Evolutionary conservation across 179 eudicot species (phyloP).

Genomic region (Dionaea muscipula): DNA sequence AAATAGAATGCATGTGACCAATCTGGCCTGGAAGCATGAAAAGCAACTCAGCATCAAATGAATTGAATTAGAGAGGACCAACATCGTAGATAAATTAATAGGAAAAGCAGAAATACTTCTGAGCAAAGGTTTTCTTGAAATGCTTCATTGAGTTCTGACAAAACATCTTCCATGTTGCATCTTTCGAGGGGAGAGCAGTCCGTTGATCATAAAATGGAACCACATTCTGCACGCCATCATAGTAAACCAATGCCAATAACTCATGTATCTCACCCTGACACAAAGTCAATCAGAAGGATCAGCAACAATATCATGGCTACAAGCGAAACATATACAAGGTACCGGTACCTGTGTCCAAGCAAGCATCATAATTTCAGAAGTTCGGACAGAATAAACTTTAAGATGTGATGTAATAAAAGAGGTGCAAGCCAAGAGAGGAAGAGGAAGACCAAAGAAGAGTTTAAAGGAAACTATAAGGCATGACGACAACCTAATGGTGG

Average conservation of each 20-base stretch:
- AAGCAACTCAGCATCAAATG: slow-evolving; percentile 8
- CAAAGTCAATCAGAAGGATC: slow-evolving; percentile 6
- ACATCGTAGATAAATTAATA: too few relatives aligned
- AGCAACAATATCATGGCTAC: too few relatives aligned
- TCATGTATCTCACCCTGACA: slow-evolving; percentile 13
- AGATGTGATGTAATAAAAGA: too few relatives aligned
- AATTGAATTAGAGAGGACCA: neutral
- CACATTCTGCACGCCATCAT: slow-evolving; percentile 89
- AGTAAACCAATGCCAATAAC: slow-evolving; percentile 88
- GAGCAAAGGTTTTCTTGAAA: slow-evolving; percentile 77
- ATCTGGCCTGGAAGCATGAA: slow-evolving; percentile 54
- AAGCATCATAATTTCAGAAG: too few relatives aligned
- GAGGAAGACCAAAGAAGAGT: too few relatives aligned
- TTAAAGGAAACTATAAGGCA: too few relatives aligned
- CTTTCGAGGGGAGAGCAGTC: slow-evolving; percentile 49
- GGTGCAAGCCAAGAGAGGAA: too few relatives aligned
- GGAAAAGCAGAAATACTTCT: slow-evolving; percentile 32
- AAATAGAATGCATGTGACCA: slow-evolving; percentile 90
- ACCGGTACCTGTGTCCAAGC: too few relatives aligned
- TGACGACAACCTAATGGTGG: too few relatives aligned
- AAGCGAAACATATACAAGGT: too few relatives aligned
- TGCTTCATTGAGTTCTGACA: slow-evolving; percentile 82
- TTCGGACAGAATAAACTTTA: too few relatives aligned
- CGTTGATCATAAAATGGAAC: slow-evolving; percentile 94
- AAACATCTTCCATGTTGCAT: slow-evolving; percentile 62